These are phyloP conservation scores for Sabuloglossum arenarium DNA, from an alignment of 495 filamentous ascomycete species.

Conservation along the genomic window DNA sequence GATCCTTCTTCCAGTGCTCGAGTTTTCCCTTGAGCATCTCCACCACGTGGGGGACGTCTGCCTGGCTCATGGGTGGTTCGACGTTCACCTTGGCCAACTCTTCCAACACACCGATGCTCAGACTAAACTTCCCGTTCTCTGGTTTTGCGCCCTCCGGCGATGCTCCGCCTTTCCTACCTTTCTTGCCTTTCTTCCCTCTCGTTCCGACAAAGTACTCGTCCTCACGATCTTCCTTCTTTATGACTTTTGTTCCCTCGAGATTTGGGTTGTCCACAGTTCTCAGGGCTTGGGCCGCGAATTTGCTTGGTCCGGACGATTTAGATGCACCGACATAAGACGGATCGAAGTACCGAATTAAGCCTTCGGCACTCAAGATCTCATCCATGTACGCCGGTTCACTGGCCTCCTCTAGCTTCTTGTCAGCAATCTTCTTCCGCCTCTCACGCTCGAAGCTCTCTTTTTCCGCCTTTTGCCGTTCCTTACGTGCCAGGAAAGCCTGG, in stretches of 20 bases:
- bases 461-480: slow-evolving; percentile 62
- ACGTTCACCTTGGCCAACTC: slow-evolving; percentile 66
- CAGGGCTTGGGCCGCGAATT: slow-evolving; percentile 54
- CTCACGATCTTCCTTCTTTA: slow-evolving; percentile 66
- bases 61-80: slow-evolving; percentile 65
- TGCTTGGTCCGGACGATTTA: slow-evolving; percentile 23
- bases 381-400: slow-evolving; percentile 73
- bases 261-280: slow-evolving; percentile 61
- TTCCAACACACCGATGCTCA: slow-evolving; percentile 76
- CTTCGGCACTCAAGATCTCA: slow-evolving; percentile 72
- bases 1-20: slow-evolving; percentile 80
- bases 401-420: slow-evolving; percentile 75
- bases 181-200: slow-evolving; percentile 78
- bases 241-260: slow-evolving; percentile 55
- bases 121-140: slow-evolving; percentile 50
- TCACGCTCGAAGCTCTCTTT: slow-evolving; percentile 51
- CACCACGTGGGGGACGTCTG: slow-evolving; percentile 51
- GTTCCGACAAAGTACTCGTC: slow-evolving; percentile 71
- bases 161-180: slow-evolving; percentile 41
- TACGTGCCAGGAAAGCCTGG: slow-evolving; percentile 46
- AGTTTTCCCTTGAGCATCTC: slow-evolving; percentile 88
- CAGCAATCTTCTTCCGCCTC: slow-evolving; percentile 63
- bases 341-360: slow-evolving; percentile 77
- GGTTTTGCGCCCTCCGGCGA: slow-evolving; percentile 5
- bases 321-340: slow-evolving; percentile 30